These are phyloP conservation scores for Ceratocystis alfenasii DNA, from an alignment of 2,329 filamentous ascomycete species.

Conservation along the genomic window DNA sequence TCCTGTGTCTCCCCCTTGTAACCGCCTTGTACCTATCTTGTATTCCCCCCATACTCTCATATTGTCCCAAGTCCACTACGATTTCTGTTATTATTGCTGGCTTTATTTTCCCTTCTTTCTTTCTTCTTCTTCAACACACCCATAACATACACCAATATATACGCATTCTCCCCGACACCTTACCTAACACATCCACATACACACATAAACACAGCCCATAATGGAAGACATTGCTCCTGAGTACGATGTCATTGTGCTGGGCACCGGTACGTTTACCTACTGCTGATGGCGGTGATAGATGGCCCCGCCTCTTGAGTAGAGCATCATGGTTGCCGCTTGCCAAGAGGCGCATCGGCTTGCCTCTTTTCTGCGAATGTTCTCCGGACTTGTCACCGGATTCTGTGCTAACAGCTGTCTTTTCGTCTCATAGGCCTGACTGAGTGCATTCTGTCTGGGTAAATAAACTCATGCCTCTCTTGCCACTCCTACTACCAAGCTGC, in stretches of 20 bases:
- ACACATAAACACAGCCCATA: constrained; percentile 29
- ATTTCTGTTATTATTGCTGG: neutral
- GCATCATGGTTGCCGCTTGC: too few species aligned
- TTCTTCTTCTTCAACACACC: constrained; percentile 19
- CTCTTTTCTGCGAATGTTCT: too few species aligned
- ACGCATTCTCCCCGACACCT: constrained; percentile 24
- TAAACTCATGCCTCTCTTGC: constrained; percentile 12
- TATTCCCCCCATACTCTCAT: neutral
- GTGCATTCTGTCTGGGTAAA: constrained; percentile 95
- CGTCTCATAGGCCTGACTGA: constrained; percentile 70
- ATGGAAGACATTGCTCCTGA: constrained; percentile 99
- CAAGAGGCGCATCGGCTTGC: too few species aligned
- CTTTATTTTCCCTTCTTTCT: neutral
- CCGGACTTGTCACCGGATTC: neutral
- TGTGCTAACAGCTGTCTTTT: constrained; percentile 18
- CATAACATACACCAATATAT: constrained; percentile 14
- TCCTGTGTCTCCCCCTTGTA: neutral
- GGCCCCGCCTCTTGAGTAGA: too few species aligned
- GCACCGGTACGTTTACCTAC: constrained; percentile 60
- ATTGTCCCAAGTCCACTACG: neutral
- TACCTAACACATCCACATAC: constrained; percentile 27
- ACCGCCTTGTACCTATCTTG: neutral
- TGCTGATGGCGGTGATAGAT: neutral
- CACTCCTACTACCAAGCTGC: neutral
- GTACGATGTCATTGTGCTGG: constrained; percentile 97